Conservation (phyloP, 2,329 filamentous ascomycete species). For the Trichoderma koningii region DNA sequence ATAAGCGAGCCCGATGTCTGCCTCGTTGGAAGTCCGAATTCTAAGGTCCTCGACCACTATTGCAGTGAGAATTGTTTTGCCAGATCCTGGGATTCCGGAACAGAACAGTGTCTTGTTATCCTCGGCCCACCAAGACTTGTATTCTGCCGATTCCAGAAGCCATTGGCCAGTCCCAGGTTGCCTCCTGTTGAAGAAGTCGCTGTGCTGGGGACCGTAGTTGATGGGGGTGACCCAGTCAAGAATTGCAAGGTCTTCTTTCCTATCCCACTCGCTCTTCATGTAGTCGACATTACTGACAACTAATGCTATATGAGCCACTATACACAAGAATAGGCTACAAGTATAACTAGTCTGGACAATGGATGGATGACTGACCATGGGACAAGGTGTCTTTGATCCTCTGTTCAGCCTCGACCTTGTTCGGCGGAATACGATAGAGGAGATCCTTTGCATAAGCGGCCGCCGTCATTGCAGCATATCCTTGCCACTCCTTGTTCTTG, state of each 20-base stretch:
- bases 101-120: no score
- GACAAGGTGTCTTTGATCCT: neutral
- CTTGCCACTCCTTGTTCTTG: conserved; percentile 7
- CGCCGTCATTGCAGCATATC: neutral
- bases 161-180: no score
- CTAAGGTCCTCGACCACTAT: neutral
- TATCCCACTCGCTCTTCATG: neutral
- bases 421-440: neutral
- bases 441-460: conserved; percentile 4
- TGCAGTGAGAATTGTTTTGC: no score
- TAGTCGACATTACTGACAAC: neutral
- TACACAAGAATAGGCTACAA: neutral
- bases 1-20: neutral
- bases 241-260: neutral
- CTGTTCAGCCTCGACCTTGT: conserved; percentile 3
- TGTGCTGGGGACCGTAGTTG: neutral
- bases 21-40: fast-evolving
- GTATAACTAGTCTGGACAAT: neutral
- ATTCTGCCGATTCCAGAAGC: no score
- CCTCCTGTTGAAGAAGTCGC: no score
- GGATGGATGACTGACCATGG: neutral
- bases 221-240: neutral
- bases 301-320: neutral
- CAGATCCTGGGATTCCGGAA: no score
- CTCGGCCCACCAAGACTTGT: no score